Evolutionary conservation across 2,329 filamentous ascomycete species (phyloP).

Genomic region (Alternaria novae-zelandiae): DNA sequence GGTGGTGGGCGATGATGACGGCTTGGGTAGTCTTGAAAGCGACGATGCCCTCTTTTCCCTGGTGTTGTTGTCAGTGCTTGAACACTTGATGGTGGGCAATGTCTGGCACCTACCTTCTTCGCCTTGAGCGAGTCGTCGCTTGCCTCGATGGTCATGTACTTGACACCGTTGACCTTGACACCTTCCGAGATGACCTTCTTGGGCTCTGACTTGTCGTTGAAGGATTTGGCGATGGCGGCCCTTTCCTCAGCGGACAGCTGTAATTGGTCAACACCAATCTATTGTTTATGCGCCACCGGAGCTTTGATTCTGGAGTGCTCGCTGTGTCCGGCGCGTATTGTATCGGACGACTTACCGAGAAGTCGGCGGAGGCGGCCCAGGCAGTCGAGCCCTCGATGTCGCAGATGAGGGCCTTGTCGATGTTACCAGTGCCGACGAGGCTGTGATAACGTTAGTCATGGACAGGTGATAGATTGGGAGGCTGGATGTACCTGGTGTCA

Average conservation of each 20-base stretch:
- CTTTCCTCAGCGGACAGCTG: conserved; percentile 63
- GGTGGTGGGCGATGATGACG: conserved; percentile 87
- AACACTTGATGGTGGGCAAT: not conserved
- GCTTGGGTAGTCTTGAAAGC: conserved; percentile 88
- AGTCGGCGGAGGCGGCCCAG: conserved; percentile 85
- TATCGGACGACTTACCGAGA: conserved; percentile 66
- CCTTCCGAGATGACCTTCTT: conserved; percentile 75
- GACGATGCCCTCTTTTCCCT: conserved; percentile 81
- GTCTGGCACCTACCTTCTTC: conserved; percentile 69
- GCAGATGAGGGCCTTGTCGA: conserved; percentile 59
- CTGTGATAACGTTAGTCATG: conserved; percentile 33
- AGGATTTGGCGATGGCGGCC: conserved; percentile 58
- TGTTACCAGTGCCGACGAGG: conserved; percentile 52
- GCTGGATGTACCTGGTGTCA: conserved; percentile 45
- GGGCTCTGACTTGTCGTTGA: conserved; percentile 63
- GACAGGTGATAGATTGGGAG: not conserved
- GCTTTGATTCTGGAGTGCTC: not conserved
- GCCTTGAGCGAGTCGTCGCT: conserved; percentile 83
- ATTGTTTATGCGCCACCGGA: not conserved
- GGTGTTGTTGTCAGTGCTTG: conserved; percentile 16
- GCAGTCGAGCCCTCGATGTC: conserved; percentile 60
- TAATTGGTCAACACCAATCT: conserved; percentile 16
- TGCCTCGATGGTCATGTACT: conserved; percentile 77
- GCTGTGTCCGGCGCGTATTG: conserved; percentile 4
- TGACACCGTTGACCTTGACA: conserved; percentile 75